Base-by-base conservation (phyloP, 441 rosid species). In the Daphne laureola region DNA sequence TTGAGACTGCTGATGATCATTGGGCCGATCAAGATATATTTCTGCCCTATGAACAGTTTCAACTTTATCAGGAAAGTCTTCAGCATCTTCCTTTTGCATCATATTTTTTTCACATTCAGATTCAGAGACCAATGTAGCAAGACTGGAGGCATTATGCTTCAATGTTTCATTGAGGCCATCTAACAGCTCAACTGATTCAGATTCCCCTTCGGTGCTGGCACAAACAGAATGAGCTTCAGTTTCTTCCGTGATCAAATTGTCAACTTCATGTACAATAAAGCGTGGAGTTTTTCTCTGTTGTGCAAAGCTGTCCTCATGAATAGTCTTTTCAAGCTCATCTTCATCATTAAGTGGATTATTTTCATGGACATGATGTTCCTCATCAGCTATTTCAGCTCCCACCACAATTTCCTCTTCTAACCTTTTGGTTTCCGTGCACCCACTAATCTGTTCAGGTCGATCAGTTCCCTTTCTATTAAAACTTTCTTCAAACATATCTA, bases 121-220 rank as follows among this genome's bases (percentile, higher is more conserved):
- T 59, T 65, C 76, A 63, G 61, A 43, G 55, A 64, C 46, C 67
- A 60, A 70, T 51, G 76, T 73, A 54, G 61, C 67, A 57, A 78
- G 54, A 45, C 58, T 64, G 66, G 67, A 58, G 56, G 66, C 63
- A 58, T 77, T 79, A 71, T 53, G 52, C 51, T 49, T 69, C 59
- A 62, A 65, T 52, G 61, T 62, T 49, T 66, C 78, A 60, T 75
- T 83, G 66, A 53, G 15, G 59, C 59, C 65, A 57, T 67, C 62
- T 62, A 49, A 66, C 66, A 71, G 66, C 76, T 62, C 82, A 58
- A 16, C 66, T 68, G 55, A 63, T 46, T 63, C 63, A 52, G 74
- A 65, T 54, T 70, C 78, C 58, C 66, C 69, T 63, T 57, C 75
- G 59, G 57, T 68, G 55, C 73, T 78, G 61, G 74, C 59, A 43